Percentiles rank a stretch among this genome's conserved stretches.
phyloP scores from a whole-genome alignment of 208 protist species.

The Porcisia hertigi region DNA sequence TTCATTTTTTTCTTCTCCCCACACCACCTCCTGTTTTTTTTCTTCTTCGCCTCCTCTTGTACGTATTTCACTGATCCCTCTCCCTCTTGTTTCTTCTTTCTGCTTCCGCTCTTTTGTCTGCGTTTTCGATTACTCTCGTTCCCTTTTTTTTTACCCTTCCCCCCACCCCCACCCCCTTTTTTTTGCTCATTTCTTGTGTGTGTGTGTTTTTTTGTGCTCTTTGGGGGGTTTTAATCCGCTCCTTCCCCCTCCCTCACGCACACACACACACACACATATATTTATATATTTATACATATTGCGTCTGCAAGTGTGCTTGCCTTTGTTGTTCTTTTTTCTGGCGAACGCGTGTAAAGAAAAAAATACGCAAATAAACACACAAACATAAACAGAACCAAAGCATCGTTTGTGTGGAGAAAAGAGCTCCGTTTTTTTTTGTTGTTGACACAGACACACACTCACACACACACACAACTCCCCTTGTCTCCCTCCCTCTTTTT shows the following conservation, averaged over 20 bases:
- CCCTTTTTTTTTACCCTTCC: not conserved
- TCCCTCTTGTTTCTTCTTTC: not conserved
- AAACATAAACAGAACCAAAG: no score
- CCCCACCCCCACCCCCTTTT: not conserved
- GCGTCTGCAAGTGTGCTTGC: not conserved
- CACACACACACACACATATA: not conserved
- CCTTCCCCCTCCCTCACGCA: not conserved
- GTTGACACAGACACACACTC: no score
- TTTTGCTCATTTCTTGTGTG: not conserved
- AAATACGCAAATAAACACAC: no score
- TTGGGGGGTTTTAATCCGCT: not conserved
- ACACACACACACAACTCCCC: no score
- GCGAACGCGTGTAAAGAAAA: no score
- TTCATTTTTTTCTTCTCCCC: not conserved
- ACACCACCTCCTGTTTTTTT: not conserved
- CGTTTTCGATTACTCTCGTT: not conserved
- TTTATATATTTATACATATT: conserved; percentile 1
- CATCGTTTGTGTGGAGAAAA: no score
- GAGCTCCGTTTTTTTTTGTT: no score
- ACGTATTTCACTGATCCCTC: not conserved
- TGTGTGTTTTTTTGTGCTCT: not conserved
- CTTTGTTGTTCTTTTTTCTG: no score
- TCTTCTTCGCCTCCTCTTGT: not conserved
- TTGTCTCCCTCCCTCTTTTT: not conserved
- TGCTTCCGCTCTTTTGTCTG: not conserved